These are phyloP conservation scores for Fomitopsis serialis DNA, from an alignment of 768 basidiomycete species.

Conservation along the genomic window DNA sequence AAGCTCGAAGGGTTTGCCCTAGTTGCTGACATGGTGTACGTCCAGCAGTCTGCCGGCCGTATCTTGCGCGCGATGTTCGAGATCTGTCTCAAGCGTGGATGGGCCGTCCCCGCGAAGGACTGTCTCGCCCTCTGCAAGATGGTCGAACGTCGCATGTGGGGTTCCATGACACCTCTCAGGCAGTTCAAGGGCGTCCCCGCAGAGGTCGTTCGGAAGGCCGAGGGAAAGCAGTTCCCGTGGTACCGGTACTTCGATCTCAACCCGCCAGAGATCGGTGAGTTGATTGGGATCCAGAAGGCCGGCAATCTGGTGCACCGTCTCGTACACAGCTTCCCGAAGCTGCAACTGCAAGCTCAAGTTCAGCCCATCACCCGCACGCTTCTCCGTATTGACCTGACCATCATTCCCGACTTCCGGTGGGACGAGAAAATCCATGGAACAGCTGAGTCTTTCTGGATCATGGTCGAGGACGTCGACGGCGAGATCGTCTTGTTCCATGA, in stretches of 20 bases:
- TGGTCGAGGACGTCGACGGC: slow-evolving; percentile 97
- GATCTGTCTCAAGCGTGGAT: slow-evolving; percentile 96
- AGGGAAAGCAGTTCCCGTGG: slow-evolving; percentile 99
- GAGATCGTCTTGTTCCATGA: slow-evolving; percentile 96
- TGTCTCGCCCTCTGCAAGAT: slow-evolving; percentile 95
- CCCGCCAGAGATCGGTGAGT: slow-evolving; percentile 91
- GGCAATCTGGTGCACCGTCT: slow-evolving; percentile 88
- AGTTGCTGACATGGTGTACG: slow-evolving; percentile 91
- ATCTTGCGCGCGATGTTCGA: slow-evolving; percentile 96
- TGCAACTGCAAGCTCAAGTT: slow-evolving; percentile 92
- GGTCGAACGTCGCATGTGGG: slow-evolving; percentile 93
- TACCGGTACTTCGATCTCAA: slow-evolving; percentile 94
- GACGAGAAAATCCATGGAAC: slow-evolving; percentile 89
- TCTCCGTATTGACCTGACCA: slow-evolving; percentile 87
- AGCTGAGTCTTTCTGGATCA: slow-evolving; percentile 87
- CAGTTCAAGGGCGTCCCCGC: slow-evolving; percentile 91
- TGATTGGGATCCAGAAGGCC: slow-evolving; percentile 91
- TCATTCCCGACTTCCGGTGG: slow-evolving; percentile 98
- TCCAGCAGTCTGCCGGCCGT: slow-evolving; percentile 94
- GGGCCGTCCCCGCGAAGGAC: slow-evolving; percentile 90
- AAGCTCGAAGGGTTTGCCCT: slow-evolving; percentile 90
- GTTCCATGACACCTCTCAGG: slow-evolving; percentile 93
- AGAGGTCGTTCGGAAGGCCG: slow-evolving; percentile 85
- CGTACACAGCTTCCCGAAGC: slow-evolving; percentile 94
- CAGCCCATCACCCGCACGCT: slow-evolving; percentile 94